Evolutionary conservation across 768 basidiomycete genomes (phyloP), one percentile per base, ranked within the genome.

Genomic region (Mycena galopus): DNA sequence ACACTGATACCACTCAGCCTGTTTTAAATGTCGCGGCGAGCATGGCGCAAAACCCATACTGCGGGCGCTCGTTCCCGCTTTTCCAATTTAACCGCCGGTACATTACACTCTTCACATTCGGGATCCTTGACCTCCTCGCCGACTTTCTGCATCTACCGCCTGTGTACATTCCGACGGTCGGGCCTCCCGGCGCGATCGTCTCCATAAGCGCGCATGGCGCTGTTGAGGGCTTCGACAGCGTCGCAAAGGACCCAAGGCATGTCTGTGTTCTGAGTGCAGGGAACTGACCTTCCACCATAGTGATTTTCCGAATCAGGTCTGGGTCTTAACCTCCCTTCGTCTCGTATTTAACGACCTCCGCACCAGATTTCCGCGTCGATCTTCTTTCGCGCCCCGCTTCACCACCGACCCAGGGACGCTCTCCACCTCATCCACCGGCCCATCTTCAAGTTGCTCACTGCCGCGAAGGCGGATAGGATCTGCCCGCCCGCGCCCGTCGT

Each of bases 21-120:
- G n/a, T 74, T 27, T 72, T 81, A 35, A 79, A 79, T 53, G 58
- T 79, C 30, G 65, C 59, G 35, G 81, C 79, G 4, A 77, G 74
- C 21, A 79, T 83, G 11, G 72, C 78, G 0, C 77, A 79, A 60
- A 81, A 81, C 64, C 78, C 81, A 2, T 81, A 75, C 72, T 71
- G 77, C n/a, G 80, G 81, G 37, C 71, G 67, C n/a, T 35, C 63
- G 4, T n/a, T 61, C 9, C 69, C 71, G 0, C 63, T 59, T 21
- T 63, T 63, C 27, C 72, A 63, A n/a, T 69, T 73, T 14, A 74
- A 55, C n/a, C 42, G 65, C 33, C 64, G 71, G 2, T 69, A 75
- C 67, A 30, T 82, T 65, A 74, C 75, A 62, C 65, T 69, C 3
- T 30, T 77, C n/a, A 39, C 64, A 5, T 71, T 73, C n/a, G 80